A percentile compares a stretch with the other conserved stretches of the same genome.
These are phyloP conservation scores for Bocquillonia castaneifolia DNA, from an alignment of 441 rosid species.

Conservation along the genomic window DNA sequence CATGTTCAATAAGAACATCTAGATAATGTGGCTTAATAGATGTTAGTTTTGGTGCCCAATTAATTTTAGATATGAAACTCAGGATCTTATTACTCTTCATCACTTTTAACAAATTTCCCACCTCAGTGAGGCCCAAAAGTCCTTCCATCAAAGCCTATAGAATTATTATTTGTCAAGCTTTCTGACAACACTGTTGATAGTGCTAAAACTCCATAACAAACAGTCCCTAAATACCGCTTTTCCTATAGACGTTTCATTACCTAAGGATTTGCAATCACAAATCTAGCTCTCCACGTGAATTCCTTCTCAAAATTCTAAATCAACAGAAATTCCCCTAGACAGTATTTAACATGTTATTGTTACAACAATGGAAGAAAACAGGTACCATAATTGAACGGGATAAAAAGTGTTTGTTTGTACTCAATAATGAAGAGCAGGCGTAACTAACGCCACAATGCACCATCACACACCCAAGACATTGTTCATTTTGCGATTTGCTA, in stretches of 20 bases:
- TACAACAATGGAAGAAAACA: not conserved
- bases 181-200: not conserved
- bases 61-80: not conserved
- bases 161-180: not conserved
- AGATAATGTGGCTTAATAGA: not conserved
- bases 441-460: too few relatives aligned
- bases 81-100: not conserved
- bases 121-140: not conserved
- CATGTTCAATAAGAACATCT: not conserved
- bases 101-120: not conserved
- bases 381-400: not conserved
- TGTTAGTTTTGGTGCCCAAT: not conserved
- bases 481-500: too few relatives aligned
- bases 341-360: not conserved
- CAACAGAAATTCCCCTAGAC: not conserved
- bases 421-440: not conserved
- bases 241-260: not conserved
- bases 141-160: not conserved
- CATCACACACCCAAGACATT: too few relatives aligned
- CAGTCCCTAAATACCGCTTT: not conserved
- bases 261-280: not conserved
- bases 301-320: not conserved
- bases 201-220: not conserved
- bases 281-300: not conserved
- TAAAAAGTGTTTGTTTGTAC: not conserved